Evolutionary conservation across 305 asterid species (phyloP).

Genomic region (Fraxinus velutina): DNA sequence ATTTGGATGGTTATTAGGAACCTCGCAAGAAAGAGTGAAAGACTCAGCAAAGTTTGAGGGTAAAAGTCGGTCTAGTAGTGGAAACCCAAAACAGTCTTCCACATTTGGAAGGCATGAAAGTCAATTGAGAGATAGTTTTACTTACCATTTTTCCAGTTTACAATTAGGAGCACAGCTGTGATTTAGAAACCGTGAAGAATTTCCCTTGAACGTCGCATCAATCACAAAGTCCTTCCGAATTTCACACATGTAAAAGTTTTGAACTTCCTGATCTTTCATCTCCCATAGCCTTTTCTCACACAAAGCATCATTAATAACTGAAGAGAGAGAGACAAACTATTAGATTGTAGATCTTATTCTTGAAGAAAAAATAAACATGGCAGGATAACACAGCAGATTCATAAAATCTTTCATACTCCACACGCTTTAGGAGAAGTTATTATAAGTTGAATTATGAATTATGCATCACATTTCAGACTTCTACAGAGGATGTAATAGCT

Average conservation of each 20-base stretch:
- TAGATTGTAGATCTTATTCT: slow-evolving; percentile 16
- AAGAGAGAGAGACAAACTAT: slow-evolving; percentile 21
- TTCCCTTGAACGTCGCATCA: slow-evolving; percentile 96
- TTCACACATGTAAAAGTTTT: slow-evolving; percentile 93
- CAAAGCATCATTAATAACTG: slow-evolving; percentile 86
- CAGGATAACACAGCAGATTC: not conserved
- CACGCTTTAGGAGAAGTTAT: not conserved
- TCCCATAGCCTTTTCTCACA: slow-evolving; percentile 91
- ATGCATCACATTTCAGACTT: not conserved
- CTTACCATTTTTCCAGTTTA: slow-evolving; percentile 88
- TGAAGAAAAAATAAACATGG: not conserved
- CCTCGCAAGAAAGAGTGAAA: not conserved
- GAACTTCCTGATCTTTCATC: slow-evolving; percentile 69
- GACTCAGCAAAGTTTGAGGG: not conserved
- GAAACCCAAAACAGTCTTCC: slow-evolving; percentile 3
- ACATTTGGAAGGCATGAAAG: slow-evolving; percentile 3
- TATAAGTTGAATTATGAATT: not conserved
- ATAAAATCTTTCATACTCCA: slow-evolving; percentile 1
- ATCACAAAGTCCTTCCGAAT: slow-evolving; percentile 80
- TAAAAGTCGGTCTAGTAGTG: not conserved
- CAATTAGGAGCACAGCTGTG: slow-evolving; percentile 96
- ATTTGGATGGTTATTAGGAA: not conserved
- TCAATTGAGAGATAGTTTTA: slow-evolving; percentile 14
- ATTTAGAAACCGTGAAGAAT: slow-evolving; percentile 80
- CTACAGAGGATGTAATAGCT: not conserved